phyloP scores from a whole-genome alignment of 495 filamentous ascomycete genomes.

The Opeltia flavorubescens region DNA sequence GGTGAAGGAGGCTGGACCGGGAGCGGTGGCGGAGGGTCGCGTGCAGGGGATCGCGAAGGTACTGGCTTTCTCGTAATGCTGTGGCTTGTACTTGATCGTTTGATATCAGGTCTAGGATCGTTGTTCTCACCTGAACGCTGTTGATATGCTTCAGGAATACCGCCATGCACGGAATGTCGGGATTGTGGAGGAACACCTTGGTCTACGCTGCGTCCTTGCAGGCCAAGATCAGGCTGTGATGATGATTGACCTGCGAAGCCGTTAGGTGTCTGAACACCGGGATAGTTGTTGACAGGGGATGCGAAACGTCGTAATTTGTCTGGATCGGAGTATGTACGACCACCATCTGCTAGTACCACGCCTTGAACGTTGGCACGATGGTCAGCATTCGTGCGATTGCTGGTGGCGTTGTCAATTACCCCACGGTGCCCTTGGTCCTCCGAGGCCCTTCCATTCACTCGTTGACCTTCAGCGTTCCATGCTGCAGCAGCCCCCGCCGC shows the following conservation, averaged over 20 bases:
- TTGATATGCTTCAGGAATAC: constrained; percentile 6
- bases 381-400: constrained; percentile 17
- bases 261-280: neutral
- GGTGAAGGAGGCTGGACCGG: constrained; percentile 6
- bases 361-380: constrained; percentile 16
- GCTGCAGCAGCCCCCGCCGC: constrained; percentile 27
- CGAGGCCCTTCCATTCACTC: constrained; percentile 16
- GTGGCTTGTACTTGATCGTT: constrained; percentile 21
- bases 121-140: constrained; percentile 21
- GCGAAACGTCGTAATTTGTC: neutral
- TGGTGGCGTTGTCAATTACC: constrained; percentile 21
- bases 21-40: neutral
- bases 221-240: neutral
- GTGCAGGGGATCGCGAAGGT: constrained; percentile 22
- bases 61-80: constrained; percentile 52
- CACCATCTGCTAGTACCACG: constrained; percentile 17
- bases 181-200: neutral
- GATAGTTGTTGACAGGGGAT: neutral
- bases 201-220: too few species aligned
- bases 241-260: neutral
- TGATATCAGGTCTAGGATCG: constrained; percentile 15
- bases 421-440: constrained; percentile 20
- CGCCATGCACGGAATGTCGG: neutral
- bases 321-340: constrained; percentile 1
- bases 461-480: constrained; percentile 20